Evolutionary conservation across 495 filamentous ascomycete genomes (phyloP).

Genomic region (Collariella sp.): DNA sequence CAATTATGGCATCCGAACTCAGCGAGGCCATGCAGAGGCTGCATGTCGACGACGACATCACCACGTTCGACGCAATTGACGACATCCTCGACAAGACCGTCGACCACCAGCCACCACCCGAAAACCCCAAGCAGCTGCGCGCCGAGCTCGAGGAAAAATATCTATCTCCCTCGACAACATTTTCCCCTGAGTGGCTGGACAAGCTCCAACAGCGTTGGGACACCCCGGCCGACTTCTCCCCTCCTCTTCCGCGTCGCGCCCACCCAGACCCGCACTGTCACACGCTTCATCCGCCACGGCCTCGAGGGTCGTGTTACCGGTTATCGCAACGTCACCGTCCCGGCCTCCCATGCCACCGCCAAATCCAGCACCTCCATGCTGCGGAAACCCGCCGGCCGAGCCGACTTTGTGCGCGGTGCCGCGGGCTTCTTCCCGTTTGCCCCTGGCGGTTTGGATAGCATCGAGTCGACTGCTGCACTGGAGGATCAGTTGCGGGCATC

Average conservation of each 20-base stretch:
- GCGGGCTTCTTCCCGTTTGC: conserved; percentile 95
- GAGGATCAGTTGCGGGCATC: conserved; percentile 51
- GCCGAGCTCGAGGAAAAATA: conserved; percentile 67
- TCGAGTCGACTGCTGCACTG: conserved; percentile 69
- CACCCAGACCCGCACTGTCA: conserved; percentile 86
- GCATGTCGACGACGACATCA: conserved; percentile 25
- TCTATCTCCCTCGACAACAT: conserved; percentile 64
- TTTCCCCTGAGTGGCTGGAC: conserved; percentile 79
- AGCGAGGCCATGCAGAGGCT: conserved; percentile 34
- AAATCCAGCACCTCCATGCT: conserved; percentile 93
- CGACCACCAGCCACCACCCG: conserved; percentile 51
- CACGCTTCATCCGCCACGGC: conserved; percentile 84
- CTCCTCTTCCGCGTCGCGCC: conserved; percentile 79
- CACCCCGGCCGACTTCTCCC: conserved; percentile 59
- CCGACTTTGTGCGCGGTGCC: conserved; percentile 90
- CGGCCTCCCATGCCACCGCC: conserved; percentile 79
- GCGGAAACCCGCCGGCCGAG: conserved; percentile 76
- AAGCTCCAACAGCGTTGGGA: conserved; percentile 88
- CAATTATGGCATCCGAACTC: conserved; percentile 35
- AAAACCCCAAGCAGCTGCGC: conserved; percentile 50
- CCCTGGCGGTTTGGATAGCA: conserved; percentile 80
- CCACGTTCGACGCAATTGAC: conserved; percentile 42
- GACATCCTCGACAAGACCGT: conserved; percentile 44
- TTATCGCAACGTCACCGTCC: conserved; percentile 90
- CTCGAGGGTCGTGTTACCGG: conserved; percentile 89